These are phyloP conservation scores for Ballota nigra DNA, from an alignment of 257 asterid genomes.

Conservation along the genomic window DNA sequence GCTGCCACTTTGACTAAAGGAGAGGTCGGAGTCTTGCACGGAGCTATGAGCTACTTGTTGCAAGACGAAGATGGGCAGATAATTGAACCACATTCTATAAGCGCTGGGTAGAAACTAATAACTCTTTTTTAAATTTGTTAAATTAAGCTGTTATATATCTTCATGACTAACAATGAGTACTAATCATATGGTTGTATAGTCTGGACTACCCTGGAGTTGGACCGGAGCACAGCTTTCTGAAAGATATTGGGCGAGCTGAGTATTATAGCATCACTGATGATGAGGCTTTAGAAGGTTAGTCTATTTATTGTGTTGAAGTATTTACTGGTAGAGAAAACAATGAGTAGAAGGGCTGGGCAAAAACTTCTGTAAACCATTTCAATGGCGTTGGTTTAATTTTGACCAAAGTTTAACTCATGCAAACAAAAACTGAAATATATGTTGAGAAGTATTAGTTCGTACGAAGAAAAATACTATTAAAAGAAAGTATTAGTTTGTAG, in stretches of 20 bases:
- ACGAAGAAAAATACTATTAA: no score
- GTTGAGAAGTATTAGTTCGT: not conserved
- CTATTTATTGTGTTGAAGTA: not conserved
- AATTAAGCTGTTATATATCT: not conserved
- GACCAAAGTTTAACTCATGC: no score
- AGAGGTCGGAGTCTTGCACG: slow-evolving; percentile 89
- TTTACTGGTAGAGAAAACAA: not conserved
- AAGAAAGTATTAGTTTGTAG: no score
- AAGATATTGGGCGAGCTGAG: slow-evolving; percentile 87
- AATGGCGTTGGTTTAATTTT: not conserved
- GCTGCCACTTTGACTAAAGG: slow-evolving; percentile 93
- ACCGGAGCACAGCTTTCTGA: slow-evolving; percentile 94
- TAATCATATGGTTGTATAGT: slow-evolving; percentile 31
- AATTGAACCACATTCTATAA: slow-evolving; percentile 88
- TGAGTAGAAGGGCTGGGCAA: not conserved
- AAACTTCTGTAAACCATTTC: not conserved
- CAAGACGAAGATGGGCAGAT: slow-evolving; percentile 98
- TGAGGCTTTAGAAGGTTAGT: slow-evolving; percentile 88
- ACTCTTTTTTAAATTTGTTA: not conserved
- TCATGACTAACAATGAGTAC: not conserved
- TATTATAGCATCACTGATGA: slow-evolving; percentile 78
- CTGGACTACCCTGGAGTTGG: slow-evolving; percentile 97
- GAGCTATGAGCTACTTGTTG: slow-evolving; percentile 95
- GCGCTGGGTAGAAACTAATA: slow-evolving; percentile 67
- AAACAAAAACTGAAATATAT: no score